Conservation (phyloP, 352 stramenopile genomes). For the Phytophthora cryptogea region DNA sequence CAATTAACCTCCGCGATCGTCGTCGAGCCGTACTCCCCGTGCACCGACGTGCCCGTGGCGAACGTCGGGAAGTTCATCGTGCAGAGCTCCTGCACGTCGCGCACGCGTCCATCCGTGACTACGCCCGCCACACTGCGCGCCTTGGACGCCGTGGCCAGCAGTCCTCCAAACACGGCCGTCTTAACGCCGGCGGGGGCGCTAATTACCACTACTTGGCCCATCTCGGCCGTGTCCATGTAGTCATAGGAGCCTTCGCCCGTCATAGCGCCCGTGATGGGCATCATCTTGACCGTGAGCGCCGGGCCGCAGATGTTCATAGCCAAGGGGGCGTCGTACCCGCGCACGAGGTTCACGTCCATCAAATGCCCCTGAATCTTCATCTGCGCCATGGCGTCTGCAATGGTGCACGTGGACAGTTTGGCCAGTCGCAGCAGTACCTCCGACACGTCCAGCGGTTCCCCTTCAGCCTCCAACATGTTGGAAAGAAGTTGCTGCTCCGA, state of each 20-base stretch:
- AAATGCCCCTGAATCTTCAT: conserved; percentile 83
- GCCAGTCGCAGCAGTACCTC: conserved; percentile 65
- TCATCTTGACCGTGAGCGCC: conserved; percentile 76
- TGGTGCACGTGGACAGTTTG: conserved; percentile 81
- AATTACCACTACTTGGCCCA: conserved; percentile 81
- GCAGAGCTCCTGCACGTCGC: conserved; percentile 76
- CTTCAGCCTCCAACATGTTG: conserved; percentile 71
- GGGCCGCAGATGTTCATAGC: conserved; percentile 76
- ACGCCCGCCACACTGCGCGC: conserved; percentile 62
- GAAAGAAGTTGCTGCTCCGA: conserved; percentile 58
- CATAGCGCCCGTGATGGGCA: conserved; percentile 60
- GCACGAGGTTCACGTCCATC: conserved; percentile 74
- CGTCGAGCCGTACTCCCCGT: conserved; percentile 59
- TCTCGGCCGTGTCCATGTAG: conserved; percentile 79
- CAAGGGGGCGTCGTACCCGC: conserved; percentile 58
- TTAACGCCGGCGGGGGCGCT: conserved; percentile 57
- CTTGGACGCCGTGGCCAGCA: conserved; percentile 77
- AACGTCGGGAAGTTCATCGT: conserved; percentile 75
- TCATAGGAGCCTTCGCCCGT: conserved; percentile 75
- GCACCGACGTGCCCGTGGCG: conserved; percentile 70
- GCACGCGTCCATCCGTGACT: conserved; percentile 76
- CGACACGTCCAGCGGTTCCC: conserved; percentile 11
- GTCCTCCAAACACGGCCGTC: conserved; percentile 69
- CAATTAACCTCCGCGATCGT: conserved; percentile 73
- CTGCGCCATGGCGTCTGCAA: conserved; percentile 77